phyloP scores from a whole-genome alignment of 2,329 filamentous ascomycete species.

The Cercospora sp. region DNA sequence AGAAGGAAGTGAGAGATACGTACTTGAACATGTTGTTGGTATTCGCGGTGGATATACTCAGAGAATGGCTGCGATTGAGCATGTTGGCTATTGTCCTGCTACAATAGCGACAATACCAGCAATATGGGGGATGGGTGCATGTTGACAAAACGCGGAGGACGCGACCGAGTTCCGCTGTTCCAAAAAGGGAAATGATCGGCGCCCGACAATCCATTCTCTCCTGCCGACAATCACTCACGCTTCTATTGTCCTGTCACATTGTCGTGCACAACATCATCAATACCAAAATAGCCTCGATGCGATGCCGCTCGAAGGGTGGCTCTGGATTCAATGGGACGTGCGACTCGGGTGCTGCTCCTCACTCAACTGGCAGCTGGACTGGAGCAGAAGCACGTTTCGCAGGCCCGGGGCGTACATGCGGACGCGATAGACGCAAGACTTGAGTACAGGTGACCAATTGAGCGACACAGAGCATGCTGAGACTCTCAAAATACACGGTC shows the following conservation, averaged over 20 bases:
- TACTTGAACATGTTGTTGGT: slow-evolving; percentile 3
- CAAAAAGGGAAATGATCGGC: not conserved
- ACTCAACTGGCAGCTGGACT: not conserved
- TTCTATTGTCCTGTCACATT: not conserved
- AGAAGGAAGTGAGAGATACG: not conserved
- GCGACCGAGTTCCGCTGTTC: not conserved
- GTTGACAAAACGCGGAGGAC: slow-evolving; percentile 2
- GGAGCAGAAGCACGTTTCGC: not conserved
- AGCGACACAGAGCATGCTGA: not conserved
- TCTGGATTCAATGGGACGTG: not conserved
- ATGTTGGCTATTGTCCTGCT: not conserved
- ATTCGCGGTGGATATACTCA: not conserved
- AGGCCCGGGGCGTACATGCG: not conserved
- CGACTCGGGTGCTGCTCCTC: not conserved
- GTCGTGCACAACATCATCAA: not conserved
- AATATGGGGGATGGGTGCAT: not conserved
- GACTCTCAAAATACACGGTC: not conserved
- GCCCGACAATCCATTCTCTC: not conserved
- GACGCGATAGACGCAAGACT: not conserved
- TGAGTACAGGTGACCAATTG: no score
- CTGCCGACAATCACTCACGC: not conserved
- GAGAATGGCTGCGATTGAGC: slow-evolving; percentile 3
- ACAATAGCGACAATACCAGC: not conserved
- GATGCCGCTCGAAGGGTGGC: not conserved
- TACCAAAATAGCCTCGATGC: not conserved